phyloP scores from a whole-genome alignment of 2,329 filamentous ascomycete genomes.

The Sclerotinia glacialis region DNA sequence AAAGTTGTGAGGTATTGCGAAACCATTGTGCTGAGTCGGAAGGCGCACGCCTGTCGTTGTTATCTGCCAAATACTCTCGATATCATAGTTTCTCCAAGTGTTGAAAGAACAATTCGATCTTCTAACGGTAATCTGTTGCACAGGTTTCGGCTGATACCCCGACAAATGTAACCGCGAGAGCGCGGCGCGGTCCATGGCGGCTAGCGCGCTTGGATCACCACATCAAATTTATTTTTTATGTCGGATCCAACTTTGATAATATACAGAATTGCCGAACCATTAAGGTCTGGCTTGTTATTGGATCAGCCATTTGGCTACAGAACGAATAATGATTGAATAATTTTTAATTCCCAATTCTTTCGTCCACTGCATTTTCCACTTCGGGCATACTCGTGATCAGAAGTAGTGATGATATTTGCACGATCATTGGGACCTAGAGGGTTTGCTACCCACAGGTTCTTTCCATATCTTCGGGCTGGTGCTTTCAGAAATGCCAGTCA shows the following conservation, averaged over 20 bases:
- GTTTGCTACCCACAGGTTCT: not conserved
- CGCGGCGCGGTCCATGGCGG: not conserved
- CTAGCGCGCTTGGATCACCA: not conserved
- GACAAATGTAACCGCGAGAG: not conserved
- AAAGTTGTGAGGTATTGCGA: slow-evolving; percentile 24
- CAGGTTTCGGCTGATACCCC: slow-evolving; percentile 4
- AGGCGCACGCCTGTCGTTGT: slow-evolving; percentile 29
- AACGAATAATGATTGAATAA: slow-evolving; percentile 9
- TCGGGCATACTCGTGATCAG: not conserved
- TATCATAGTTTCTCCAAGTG: slow-evolving; percentile 31
- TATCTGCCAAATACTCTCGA: slow-evolving; percentile 25
- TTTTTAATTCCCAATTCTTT: too few species aligned
- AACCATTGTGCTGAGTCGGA: slow-evolving; percentile 26
- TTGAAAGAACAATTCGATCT: not conserved
- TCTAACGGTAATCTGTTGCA: slow-evolving; percentile 16
- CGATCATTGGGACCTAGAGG: not conserved
- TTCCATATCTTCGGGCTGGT: not conserved
- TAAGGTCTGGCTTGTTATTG: not conserved
- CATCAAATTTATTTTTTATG: slow-evolving; percentile 8
- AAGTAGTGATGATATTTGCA: slow-evolving; percentile 7
- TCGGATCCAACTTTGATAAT: not conserved
- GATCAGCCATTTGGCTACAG: not conserved
- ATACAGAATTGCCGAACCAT: not conserved
- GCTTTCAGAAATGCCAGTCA: not conserved
- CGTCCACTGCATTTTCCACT: not conserved